A percentile compares a stretch with the other conserved stretches of the same genome.
phyloP scores from a whole-genome alignment of 2,329 filamentous ascomycete genomes.

The Penicillium thymicola region DNA sequence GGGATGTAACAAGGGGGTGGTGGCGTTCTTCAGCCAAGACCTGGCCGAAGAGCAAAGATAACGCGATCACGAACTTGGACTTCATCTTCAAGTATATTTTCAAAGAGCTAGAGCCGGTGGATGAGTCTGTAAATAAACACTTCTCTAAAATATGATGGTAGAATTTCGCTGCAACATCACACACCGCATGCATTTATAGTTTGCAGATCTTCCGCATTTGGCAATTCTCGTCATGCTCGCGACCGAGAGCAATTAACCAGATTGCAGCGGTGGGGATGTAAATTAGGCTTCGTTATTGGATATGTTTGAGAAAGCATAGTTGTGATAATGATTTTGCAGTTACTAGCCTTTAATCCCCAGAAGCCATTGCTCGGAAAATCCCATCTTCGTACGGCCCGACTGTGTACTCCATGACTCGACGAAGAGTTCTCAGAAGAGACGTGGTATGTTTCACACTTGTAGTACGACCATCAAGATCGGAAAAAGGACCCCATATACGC shows the following conservation, averaged over 20 bases:
- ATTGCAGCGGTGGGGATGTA: neutral
- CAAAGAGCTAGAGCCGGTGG: neutral
- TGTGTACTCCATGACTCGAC: neutral
- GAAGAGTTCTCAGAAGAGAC: neutral
- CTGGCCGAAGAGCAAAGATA: neutral
- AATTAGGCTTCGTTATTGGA: neutral
- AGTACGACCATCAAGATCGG: neutral
- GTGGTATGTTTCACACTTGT: neutral
- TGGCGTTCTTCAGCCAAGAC: neutral
- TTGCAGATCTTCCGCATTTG: neutral
- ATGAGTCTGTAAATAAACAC: neutral
- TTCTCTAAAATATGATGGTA: neutral
- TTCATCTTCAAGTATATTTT: neutral
- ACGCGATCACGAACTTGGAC: neutral
- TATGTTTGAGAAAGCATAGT: neutral
- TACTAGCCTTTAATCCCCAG: neutral
- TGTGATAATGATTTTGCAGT: neutral
- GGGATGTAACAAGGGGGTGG: constrained; percentile 8
- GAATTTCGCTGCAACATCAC: neutral
- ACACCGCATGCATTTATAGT: neutral
- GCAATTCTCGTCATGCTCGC: neutral
- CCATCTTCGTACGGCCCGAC: neutral
- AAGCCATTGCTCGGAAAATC: neutral
- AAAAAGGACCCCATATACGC: neutral
- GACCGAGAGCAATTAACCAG: neutral